Base-by-base conservation (phyloP, 768 basidiomycete genomes). In the Suillus weaverae region DNA sequence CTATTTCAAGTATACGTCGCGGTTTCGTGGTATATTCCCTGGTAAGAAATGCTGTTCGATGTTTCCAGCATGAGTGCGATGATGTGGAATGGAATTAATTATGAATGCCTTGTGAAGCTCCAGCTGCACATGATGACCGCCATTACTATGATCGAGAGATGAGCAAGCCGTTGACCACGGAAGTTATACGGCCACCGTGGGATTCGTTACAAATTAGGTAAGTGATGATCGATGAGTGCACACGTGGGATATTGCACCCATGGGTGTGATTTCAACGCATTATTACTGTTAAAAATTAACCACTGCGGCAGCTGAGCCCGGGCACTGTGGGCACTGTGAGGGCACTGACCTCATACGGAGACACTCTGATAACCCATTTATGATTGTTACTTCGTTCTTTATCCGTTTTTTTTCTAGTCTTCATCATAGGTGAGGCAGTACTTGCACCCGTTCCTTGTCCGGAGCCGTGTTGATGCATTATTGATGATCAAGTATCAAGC, bases 271-370 rank as follows among this genome's bases (percentile, higher is more conserved):
- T 57, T 57, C 26, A 57, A 39, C 51, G 39, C 13, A 33, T 62
- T 65, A 46, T 53, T 22, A 61, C 48, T 16, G 51, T 54, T 54
- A 32, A 53, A 53, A 53, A 20, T 33, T 33, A 53, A 53, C 53
- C 30, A 18, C 6, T 51, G 50, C 18, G 56, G 26, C n/a, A 30
- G 50, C 18, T 18, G 6, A 30, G 50, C 16, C 3, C 51, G 41
- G 44, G 59, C 64, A 63, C 60, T 62, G 71, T 71, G 66, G 67
- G 69, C 33, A 72, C 69, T 36, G 66, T 20, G 69, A 68, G 70
- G 71, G 62, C 32, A 32, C 18, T 5, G 30, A 30, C 51, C 30
- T 32, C 51, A 20, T 54, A 33, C 53, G n/a, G 61, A 48, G 39
- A 63, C 48, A 66, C 14, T 33, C 41, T 50, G 30, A 35, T 61